These are phyloP conservation scores for Zea mays DNA, from an alignment of 176 grass and related monocot species.

Conservation along the genomic window Zm-B73-REFERENCE-NAM-5.0 NC_050097.1:76997501-76998000, in stretches of 20 bases:
- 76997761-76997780: conserved; percentile 94
- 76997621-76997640: conserved; percentile 36
- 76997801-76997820: conserved; percentile 76
- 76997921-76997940: background rate
- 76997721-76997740: conserved; percentile 95
- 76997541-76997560: conserved; percentile 41
- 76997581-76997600: conserved; percentile 39
- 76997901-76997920: background rate
- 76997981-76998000: conserved; percentile 9
- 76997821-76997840: conserved; percentile 36
- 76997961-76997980: conserved; percentile 30
- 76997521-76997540: conserved; percentile 31
- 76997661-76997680: conserved; percentile 79
- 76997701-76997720: conserved; percentile 87
- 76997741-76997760: conserved; percentile 84
- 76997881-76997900: conserved; percentile 19
- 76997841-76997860: background rate
- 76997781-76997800: conserved; percentile 73
- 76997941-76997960: background rate
- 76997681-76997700: conserved; percentile 85
- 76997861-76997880: background rate
- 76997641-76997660: conserved; percentile 74
- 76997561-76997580: conserved; percentile 32
- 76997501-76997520: conserved; percentile 69
- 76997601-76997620: conserved; percentile 33